These are phyloP conservation scores for Cryptococcus sp. DNA, from an alignment of 1,284 basidiomycete species.

Conservation along the genomic window DNA sequence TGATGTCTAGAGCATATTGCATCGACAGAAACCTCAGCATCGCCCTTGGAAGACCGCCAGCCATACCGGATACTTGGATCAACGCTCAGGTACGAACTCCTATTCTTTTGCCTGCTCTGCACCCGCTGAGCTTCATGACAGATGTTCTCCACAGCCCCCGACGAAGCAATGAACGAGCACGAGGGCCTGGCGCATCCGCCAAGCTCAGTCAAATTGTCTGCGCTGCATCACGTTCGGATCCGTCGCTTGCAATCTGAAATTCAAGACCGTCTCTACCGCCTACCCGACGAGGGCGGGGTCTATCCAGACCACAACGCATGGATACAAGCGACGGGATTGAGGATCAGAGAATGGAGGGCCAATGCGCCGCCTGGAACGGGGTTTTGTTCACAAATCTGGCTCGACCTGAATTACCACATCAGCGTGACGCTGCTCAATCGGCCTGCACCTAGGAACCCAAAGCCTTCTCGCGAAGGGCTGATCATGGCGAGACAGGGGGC, in stretches of 20 bases:
- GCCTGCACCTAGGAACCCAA: not conserved
- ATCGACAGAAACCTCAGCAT: slow-evolving; percentile 1
- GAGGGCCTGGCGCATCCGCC: not conserved
- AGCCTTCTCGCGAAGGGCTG: not conserved
- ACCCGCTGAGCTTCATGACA: not conserved
- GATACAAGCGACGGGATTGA: not conserved
- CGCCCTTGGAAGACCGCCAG: slow-evolving; percentile 1
- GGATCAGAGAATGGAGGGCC: not conserved
- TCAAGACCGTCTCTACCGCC: not conserved
- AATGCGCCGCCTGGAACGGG: not conserved
- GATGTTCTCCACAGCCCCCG: not conserved
- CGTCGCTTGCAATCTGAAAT: not conserved
- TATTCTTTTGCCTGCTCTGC: not conserved
- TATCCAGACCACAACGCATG: not conserved
- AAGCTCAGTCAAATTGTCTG: not conserved
- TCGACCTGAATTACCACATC: not conserved
- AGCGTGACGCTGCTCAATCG: not conserved
- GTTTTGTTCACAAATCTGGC: not conserved
- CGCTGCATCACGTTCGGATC: not conserved
- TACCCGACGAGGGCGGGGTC: not conserved
- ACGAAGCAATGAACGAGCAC: not conserved
- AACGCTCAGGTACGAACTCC: not conserved
- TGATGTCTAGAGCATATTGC: not conserved
- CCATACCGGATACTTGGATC: slow-evolving; percentile 1
- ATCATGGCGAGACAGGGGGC: not conserved